phyloP scores from a whole-genome alignment of 768 basidiomycete genomes.

The Boletus vinaceobasis region DNA sequence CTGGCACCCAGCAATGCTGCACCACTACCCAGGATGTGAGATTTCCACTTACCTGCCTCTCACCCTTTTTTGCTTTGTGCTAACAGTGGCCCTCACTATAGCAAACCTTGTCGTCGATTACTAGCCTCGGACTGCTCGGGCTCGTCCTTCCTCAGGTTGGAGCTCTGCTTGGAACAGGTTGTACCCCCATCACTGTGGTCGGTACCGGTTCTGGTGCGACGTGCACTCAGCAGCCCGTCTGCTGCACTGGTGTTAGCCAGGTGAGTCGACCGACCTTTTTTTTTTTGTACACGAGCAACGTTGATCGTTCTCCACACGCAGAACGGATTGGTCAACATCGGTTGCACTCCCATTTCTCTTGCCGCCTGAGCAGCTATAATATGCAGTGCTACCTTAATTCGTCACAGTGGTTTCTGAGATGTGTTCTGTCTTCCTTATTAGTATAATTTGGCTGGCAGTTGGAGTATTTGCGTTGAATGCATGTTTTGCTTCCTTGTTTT shows the following conservation, averaged over 20 bases:
- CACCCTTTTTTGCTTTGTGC: background rate
- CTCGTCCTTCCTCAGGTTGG: background rate
- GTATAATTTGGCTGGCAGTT: too few species aligned
- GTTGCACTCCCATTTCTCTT: conserved; percentile 10
- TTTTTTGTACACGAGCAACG: too few species aligned
- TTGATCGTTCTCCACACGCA: background rate
- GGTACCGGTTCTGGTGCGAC: background rate
- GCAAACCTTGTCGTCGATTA: too few species aligned
- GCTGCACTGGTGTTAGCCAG: too few species aligned
- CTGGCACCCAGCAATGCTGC: background rate
- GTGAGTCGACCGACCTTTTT: background rate
- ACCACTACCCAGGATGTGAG: background rate
- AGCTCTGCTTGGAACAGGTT: conserved; percentile 7
- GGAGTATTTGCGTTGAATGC: background rate
- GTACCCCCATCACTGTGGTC: conserved; percentile 1
- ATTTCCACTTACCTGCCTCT: background rate
- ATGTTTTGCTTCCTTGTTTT: background rate
- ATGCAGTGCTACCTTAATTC: background rate
- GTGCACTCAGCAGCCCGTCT: conserved; percentile 16
- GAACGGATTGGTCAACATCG: conserved; percentile 10
- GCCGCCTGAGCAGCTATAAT: background rate
- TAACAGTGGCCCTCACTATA: background rate
- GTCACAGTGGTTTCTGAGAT: background rate
- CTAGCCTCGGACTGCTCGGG: background rate
- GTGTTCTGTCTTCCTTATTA: too few species aligned